Base-by-base conservation (phyloP, 1,284 basidiomycete species). In the Fereydounia khargensis region DNA sequence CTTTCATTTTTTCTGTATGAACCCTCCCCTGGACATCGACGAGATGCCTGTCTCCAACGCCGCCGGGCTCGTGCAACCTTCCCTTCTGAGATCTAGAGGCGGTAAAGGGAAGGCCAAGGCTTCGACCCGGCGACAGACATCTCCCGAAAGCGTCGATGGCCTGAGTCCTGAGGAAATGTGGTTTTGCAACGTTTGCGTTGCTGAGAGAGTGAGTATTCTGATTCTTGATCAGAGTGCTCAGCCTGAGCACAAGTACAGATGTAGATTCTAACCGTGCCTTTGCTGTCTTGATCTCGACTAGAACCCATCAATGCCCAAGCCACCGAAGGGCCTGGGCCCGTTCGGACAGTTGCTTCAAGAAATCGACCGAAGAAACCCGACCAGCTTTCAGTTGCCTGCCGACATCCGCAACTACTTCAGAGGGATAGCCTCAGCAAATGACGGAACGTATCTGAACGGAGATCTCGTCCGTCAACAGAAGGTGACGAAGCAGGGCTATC, bases 1-100 rank as follows among this genome's bases (percentile, higher is more conserved):
- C 18, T 99, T 96, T 77, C 94, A 99, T 78, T 85, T 97, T 53
- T 86, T 86, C 82, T 99, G 94, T 77, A 83, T 98, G 66, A 88
- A 96, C 74, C 94, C 94, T 32, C 94, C 94, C 18, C 83, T 96
- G 78, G 88, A 92, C 62, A 81, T 86, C 41, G 82, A 87, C 65
- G 91, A 97, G 68, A 79, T 89, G 34, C 85, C 85, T 5, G 50
- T 56, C 3, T 62, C 63, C 0, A 68, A 68, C 35, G 66, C 60
- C 3, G 53, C 50, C 41, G 39, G 42, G 18, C 54, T 67, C 4
- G 24, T 67, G 6, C 61, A 49, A 14, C 47, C 50, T 13, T 7
- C 30, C 5, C 17, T 17, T 20, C 8, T 20, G 16, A 39, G 23
- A 11, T 17, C 25, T 28, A 38, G 27, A 23, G 34, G 36, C 1